Base-by-base conservation (phyloP, 2,329 filamentous ascomycete genomes). In the Xylariaceae sp. region DNA sequence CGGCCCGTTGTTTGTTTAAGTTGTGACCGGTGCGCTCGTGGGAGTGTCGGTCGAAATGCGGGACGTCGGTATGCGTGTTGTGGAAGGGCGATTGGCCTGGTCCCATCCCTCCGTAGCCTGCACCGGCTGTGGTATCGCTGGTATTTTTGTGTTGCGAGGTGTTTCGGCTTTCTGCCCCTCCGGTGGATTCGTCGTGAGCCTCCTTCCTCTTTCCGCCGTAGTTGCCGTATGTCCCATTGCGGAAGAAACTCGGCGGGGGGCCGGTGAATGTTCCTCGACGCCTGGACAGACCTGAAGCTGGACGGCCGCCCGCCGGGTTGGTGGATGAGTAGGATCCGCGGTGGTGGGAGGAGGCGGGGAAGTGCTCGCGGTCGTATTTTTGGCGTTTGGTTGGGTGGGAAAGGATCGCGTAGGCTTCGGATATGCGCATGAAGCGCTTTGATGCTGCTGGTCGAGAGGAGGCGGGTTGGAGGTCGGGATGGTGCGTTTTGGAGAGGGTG, bases 241-340 rank as follows among this genome's bases (percentile, higher is more conserved):
- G 81, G 71, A 90, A 97, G 74, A 97, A 97, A 58, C 84, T 89
- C 0, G 93, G 92, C 46, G 94, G 92, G 3, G 94, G 93, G 0
- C 93, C 93, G 17, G 82, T 82, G 70, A 95, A 97, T 5, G 86
- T 79, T 2, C 84, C 83, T 2, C 90, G 79, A 19, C 93, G 82
- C 39, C 87, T 82, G 67, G 86, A 91, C 31, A 99, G 75, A 0
- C 94, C 94, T 1, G 84, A 90, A 0, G 94, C 84, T 0, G 92
- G 85, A 0, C 94, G 83, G 1, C 87, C 84, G 47, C 90, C 90
- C 2, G 86, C 86, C 0, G 84, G 87, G 47, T 77, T 73, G 14
- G 73, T 73, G 61, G 77, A 83, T 66, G 79, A 77, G 53, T 75
- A 75, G 42, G 71, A 67, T 41, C 68, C 66, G 53, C 52, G 54